phyloP scores from a whole-genome alignment of 2,329 filamentous ascomycete species.

The Pezicula neosporulosa region DNA sequence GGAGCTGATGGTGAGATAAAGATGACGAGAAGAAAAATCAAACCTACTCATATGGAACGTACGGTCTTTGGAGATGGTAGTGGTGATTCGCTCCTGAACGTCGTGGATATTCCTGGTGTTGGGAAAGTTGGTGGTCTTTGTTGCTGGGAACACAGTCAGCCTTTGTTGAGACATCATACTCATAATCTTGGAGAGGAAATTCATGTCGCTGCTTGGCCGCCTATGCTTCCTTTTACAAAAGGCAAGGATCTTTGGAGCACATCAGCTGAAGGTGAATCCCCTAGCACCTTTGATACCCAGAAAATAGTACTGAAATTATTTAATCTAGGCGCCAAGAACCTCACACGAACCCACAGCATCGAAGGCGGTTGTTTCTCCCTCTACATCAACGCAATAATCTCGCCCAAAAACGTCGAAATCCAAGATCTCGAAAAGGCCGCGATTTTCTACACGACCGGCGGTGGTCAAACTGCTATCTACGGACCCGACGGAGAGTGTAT shows the following conservation, averaged over 20 bases:
- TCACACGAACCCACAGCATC: slow-evolving; percentile 53
- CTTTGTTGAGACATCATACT: slow-evolving; percentile 47
- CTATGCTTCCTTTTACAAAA: slow-evolving; percentile 46
- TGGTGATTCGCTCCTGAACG: slow-evolving; percentile 41
- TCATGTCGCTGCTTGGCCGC: slow-evolving; percentile 52
- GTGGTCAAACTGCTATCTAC: slow-evolving; percentile 50
- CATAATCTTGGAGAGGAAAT: slow-evolving; percentile 46
- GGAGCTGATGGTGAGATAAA: slow-evolving; percentile 43
- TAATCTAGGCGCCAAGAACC: slow-evolving; percentile 44
- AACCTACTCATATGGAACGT: slow-evolving; percentile 52
- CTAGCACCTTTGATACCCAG: not conserved
- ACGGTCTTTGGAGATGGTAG: slow-evolving; percentile 53
- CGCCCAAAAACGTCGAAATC: slow-evolving; percentile 43
- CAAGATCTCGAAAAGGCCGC: slow-evolving; percentile 2
- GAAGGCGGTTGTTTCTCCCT: slow-evolving; percentile 54
- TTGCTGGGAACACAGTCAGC: slow-evolving; percentile 41
- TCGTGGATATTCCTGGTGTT: slow-evolving; percentile 18
- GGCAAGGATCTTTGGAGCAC: slow-evolving; percentile 15
- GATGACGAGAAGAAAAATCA: slow-evolving; percentile 54
- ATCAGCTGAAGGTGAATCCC: slow-evolving; percentile 11
- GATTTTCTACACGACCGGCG: slow-evolving; percentile 39
- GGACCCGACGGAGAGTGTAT: slow-evolving; percentile 43
- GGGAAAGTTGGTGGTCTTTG: slow-evolving; percentile 19
- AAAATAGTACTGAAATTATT: slow-evolving; percentile 25
- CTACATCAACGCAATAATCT: slow-evolving; percentile 51